phyloP scores from a whole-genome alignment of 768 basidiomycete species.

The Roridomyces roridus region DNA sequence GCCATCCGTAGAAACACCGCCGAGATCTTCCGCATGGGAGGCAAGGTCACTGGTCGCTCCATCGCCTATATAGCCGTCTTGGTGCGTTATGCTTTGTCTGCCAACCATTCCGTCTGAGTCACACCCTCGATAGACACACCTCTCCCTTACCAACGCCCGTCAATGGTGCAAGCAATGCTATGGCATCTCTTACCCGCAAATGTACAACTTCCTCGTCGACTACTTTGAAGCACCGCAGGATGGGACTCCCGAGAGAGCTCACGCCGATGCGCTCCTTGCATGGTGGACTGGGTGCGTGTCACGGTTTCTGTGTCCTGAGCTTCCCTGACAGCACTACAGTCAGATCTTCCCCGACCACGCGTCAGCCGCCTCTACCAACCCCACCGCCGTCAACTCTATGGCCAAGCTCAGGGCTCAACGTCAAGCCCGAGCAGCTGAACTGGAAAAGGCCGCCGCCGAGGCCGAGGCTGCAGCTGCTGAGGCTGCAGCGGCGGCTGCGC shows the following conservation, averaged over 20 bases:
- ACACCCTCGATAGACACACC: background rate
- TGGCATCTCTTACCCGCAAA: slow-evolving; percentile 3
- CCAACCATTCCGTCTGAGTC: background rate
- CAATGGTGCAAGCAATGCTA: background rate
- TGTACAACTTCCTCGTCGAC: slow-evolving; percentile 11
- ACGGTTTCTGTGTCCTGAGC: background rate
- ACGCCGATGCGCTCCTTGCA: background rate
- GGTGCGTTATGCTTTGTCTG: background rate
- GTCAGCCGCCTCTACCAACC: background rate
- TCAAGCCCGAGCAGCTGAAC: background rate
- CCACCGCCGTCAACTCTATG: background rate
- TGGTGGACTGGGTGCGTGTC: slow-evolving; percentile 4
- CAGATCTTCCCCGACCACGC: background rate
- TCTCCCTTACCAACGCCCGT: background rate
- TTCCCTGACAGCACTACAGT: background rate
- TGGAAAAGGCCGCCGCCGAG: background rate
- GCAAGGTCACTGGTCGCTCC: slow-evolving; percentile 15
- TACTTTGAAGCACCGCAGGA: background rate
- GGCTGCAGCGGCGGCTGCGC: background rate
- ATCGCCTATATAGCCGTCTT: slow-evolving; percentile 7
- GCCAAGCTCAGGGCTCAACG: background rate
- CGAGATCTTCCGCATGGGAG: slow-evolving; percentile 13
- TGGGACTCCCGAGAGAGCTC: background rate
- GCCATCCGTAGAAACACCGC: slow-evolving; percentile 3
- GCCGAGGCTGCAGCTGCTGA: background rate